Evolutionary conservation across 192 early-diverging fungal species (phyloP), one percentile per base, ranked within the genome.

Genomic region (Backusella sp.): DNA sequence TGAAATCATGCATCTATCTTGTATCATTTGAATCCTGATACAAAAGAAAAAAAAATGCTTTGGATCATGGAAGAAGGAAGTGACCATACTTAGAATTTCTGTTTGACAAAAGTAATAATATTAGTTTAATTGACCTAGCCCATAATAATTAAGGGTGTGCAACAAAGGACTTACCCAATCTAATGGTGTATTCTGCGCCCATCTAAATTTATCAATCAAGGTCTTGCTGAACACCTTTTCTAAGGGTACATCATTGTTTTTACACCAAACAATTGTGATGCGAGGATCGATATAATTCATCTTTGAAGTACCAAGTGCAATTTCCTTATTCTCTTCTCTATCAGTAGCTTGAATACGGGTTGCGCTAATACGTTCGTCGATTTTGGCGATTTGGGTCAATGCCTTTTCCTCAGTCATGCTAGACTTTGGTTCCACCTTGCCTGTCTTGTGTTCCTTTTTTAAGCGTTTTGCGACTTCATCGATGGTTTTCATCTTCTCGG

Each of bases 201-300:
- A 99, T 76, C 93, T 92, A 83, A 99, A 99, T 87, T 99, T 99
- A 23, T 96, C 94, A 21, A 94, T 87, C 79, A 98, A 82, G 3
- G 92, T 93, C 82, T 92, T 91, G 82, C 90, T 94, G 72, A 98
- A 97, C 44, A 98, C 94, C 85, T 97, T 98, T 65, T 96, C 96
- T 28, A 96, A 44, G 1, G 96, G 96, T 4, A 99, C 96, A 69
- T 91, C 83, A 78, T 94, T 83, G 77, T 95, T 95, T 70, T 91
- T 86, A 83, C 95, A 96, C 98, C 98, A 99, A 15, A 94, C 93
- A 8, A 91, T 90, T 1, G 95, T 94, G 67, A 99, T 99, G 41
- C 98, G 91, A 39, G 98, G 98, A 78, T 99, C 98, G 72, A 98
- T 96, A 85, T 99, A 99, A 85, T 99, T 99, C 83, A 96, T 92